Evolutionary conservation across 768 basidiomycete genomes (phyloP), one percentile per base, ranked within the genome.

Genomic region (Rhizopogon salebrosus): DNA sequence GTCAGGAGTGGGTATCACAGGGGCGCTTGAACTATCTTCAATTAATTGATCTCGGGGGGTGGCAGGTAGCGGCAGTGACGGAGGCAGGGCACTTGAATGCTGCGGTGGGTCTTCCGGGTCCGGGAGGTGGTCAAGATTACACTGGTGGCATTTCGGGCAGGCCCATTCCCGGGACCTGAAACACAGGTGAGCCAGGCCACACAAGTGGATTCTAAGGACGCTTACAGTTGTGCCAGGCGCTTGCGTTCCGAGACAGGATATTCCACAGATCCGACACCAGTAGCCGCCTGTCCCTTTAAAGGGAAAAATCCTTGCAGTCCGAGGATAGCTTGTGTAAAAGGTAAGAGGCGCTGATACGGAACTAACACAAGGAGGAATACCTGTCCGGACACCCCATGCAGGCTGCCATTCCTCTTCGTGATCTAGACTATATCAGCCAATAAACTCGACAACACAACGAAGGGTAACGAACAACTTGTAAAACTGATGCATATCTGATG

Each of bases 361-460:
- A 1, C 14, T 46, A 59, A 54, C 23, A 41, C 18, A 50, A 46
- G 50, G 43, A 45, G 41, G 62, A 77, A 56, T 54, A 89, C 89
- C 94, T 52, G 95, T 98, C 57, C 95, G 82, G 18, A 98, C 90
- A 51, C 95, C 95, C 95, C 95, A 98, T 23, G 93, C 92, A 35
- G 95, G 95, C 69, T 98, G 94, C 95, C 95, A 98, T 29, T 91
- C 77, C 60, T 98, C 95, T 69, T 94, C 92, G 59, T 98, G 94
- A 75, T 95, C 89, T 92, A 61, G 38, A 18, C 7, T 41, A 59
- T 56, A 43, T 54, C 41, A 64, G 67, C 57, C 62, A 54, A 34
- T 31, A 46, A 53, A 56, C 56, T 54, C 57, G 60, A 55, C 52
- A n/a, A 52, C 14, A 54, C 48, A 52, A 43, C 43, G 20, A 6